Evolutionary conservation across 1,284 basidiomycete genomes (phyloP), one percentile per base, ranked within the genome.

Genomic region (Pisolithus thermaeus): DNA sequence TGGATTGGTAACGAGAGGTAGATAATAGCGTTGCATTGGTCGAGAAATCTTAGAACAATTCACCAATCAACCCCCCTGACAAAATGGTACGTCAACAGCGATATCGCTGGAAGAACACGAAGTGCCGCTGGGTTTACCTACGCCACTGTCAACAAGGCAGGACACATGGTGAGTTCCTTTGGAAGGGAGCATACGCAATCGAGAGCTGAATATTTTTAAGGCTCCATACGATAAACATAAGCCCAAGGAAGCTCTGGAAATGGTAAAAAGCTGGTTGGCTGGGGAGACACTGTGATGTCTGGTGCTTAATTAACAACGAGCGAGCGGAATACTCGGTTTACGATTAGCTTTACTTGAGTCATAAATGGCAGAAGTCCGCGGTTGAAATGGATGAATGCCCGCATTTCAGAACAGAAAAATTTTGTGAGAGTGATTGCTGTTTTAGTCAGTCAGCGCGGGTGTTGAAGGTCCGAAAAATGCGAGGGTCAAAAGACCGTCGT

Each of bases 1-100:
- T 84, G 83, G 76, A 69, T 89, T 16, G 85, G 81, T 2, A 88
- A 88, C 59, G 79, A 85, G 58, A 68, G 74, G 9, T 86, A 83
- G 84, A 80, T 81, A 27, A 65, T 78, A 43, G 63, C 58, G 1
- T 70, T 89, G 56, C 76, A 83, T 56, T 88, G 85, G 86, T 74
- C 73, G n/a, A 81, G 82, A 2, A 69, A 79, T n/a, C n/a, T n/a
- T n/a, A 55, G 67, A 70, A 7, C 74, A 63, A 22, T 87, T 80
- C 65, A 66, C 61, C 41, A 60, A 65, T 59, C 62, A 78, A 67
- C 61, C 70, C n/a, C n/a, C 22, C 60, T 81, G 58, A 68, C 71
- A 39, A 76, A 78, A 23, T 90, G 88, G 88, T 65, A 61, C 1
- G 65, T 74, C 47, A 75, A 69, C 64, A 83, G 80, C 42, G 63